A percentile compares a stretch with the other conserved stretches of the same genome.
Evolutionary conservation across 768 basidiomycete species (phyloP).

Genomic region (Boletus huronensis): DNA sequence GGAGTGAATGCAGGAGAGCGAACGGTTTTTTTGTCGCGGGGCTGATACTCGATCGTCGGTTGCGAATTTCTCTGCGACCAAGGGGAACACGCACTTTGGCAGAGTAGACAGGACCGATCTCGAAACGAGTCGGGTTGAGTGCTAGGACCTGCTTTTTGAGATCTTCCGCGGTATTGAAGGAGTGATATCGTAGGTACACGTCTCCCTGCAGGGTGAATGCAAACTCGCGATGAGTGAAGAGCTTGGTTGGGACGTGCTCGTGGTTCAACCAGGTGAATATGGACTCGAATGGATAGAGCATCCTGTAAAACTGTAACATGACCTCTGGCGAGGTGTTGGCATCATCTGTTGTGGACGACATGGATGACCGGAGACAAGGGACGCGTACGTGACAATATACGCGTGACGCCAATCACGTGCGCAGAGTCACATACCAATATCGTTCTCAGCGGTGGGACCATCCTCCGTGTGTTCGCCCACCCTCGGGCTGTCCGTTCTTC

Average conservation of each 20-base stretch:
- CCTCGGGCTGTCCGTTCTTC: no score
- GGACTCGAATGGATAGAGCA: slow-evolving; percentile 92
- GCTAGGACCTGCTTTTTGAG: slow-evolving; percentile 86
- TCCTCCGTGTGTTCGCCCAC: no score
- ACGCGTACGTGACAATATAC: slow-evolving; percentile 15
- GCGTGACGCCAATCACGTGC: slow-evolving; percentile 22
- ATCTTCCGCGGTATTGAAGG: slow-evolving; percentile 80
- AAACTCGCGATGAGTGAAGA: slow-evolving; percentile 94
- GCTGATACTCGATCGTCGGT: slow-evolving; percentile 44
- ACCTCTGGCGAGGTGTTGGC: slow-evolving; percentile 49
- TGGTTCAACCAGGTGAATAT: slow-evolving; percentile 96
- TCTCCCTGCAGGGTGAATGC: slow-evolving; percentile 90
- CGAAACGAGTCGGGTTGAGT: slow-evolving; percentile 89
- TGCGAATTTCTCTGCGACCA: not conserved
- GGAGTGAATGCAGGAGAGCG: slow-evolving; percentile 69
- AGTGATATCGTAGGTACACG: slow-evolving; percentile 93
- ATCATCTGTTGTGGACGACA: slow-evolving; percentile 16
- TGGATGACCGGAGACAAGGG: not conserved
- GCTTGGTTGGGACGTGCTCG: slow-evolving; percentile 69
- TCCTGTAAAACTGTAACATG: slow-evolving; percentile 79
- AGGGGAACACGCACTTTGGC: slow-evolving; percentile 60
- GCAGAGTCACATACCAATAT: not conserved
- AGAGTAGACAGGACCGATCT: slow-evolving; percentile 93
- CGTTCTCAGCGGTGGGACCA: no score
- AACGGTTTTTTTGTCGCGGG: slow-evolving; percentile 83